Percentiles rank a stretch among this genome's conserved stretches.
Conservation (phyloP, 495 filamentous ascomycete genomes). For the Beverwykella pulmonaria region DNA sequence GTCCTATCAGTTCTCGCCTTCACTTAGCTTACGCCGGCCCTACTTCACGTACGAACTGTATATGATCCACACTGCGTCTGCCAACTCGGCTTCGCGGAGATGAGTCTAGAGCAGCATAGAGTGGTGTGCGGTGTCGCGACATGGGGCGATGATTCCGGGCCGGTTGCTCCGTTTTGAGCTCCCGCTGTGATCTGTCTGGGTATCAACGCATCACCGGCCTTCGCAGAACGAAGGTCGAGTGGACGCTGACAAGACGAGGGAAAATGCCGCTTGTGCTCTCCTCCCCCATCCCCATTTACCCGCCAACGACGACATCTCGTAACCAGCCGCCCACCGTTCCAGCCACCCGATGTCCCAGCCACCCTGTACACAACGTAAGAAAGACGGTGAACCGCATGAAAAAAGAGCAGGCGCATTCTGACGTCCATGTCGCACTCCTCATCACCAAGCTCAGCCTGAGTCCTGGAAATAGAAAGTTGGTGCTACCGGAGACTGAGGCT, state of each 20-base stretch:
- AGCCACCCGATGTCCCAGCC: slow-evolving; percentile 18
- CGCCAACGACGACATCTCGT: slow-evolving; percentile 12
- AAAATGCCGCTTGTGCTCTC: slow-evolving; percentile 23
- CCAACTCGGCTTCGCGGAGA: background rate
- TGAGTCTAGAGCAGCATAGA: background rate
- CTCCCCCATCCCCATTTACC: slow-evolving; percentile 21
- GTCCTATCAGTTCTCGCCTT: background rate
- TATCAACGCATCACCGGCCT: slow-evolving; percentile 22
- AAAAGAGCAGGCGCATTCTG: slow-evolving; percentile 2
- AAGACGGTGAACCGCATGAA: slow-evolving; percentile 26
- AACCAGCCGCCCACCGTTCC: background rate
- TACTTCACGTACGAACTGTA: background rate
- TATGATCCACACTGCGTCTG: background rate
- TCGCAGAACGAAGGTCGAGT: background rate
- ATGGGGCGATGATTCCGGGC: slow-evolving; percentile 3
- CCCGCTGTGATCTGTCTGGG: slow-evolving; percentile 7
- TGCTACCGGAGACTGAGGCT: slow-evolving; percentile 23
- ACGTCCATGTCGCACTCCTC: slow-evolving; percentile 10
- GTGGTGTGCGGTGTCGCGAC: background rate
- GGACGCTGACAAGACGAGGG: slow-evolving; percentile 20
- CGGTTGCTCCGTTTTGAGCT: slow-evolving; percentile 10
- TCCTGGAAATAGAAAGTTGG: slow-evolving; percentile 7
- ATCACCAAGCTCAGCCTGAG: slow-evolving; percentile 22
- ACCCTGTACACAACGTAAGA: slow-evolving; percentile 4
- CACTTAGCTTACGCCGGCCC: background rate